phyloP scores from a whole-genome alignment of 768 basidiomycete species.

The Amanita inopinata region DNA sequence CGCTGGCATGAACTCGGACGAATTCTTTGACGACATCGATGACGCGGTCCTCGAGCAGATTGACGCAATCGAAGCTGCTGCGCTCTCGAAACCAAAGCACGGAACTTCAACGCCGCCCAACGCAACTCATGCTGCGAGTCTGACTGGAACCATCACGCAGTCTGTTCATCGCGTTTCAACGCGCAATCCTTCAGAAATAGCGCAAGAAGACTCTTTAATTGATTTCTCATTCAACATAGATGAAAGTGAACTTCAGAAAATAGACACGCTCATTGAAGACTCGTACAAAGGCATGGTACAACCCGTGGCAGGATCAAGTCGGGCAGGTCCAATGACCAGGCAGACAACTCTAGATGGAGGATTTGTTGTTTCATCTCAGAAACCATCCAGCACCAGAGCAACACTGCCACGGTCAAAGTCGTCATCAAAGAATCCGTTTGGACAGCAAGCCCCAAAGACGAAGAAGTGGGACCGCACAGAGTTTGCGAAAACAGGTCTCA shows the following conservation, averaged over 20 bases:
- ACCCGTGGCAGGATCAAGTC: conserved; percentile 35
- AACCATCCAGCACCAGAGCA: conserved; percentile 24
- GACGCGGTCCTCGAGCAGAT: conserved; percentile 49
- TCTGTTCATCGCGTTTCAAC: too few relatives aligned
- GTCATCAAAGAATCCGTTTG: conserved; percentile 32
- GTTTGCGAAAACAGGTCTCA: conserved; percentile 75
- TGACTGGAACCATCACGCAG: too few relatives aligned
- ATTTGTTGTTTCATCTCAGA: conserved; percentile 32
- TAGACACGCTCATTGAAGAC: conserved; percentile 45
- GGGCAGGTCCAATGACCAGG: conserved; percentile 26
- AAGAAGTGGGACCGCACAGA: conserved; percentile 91
- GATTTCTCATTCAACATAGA: conserved; percentile 52
- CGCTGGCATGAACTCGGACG: conserved; percentile 62
- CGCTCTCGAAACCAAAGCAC: conserved; percentile 13
- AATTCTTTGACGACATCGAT: conserved; percentile 58
- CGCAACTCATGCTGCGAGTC: too few relatives aligned
- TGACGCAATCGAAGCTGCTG: conserved; percentile 61
- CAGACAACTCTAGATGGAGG: conserved; percentile 60
- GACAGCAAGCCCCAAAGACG: conserved; percentile 49
- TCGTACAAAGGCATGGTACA: conserved; percentile 30
- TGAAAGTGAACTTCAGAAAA: conserved; percentile 38
- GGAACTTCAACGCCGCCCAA: too few relatives aligned
- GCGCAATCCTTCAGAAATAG: too few relatives aligned
- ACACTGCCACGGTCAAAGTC: conserved; percentile 35
- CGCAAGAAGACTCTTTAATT: conserved; percentile 34